These are phyloP conservation scores for Talaromyces sp. DNA, from an alignment of 2,329 filamentous ascomycete genomes.

Conservation along the genomic window DNA sequence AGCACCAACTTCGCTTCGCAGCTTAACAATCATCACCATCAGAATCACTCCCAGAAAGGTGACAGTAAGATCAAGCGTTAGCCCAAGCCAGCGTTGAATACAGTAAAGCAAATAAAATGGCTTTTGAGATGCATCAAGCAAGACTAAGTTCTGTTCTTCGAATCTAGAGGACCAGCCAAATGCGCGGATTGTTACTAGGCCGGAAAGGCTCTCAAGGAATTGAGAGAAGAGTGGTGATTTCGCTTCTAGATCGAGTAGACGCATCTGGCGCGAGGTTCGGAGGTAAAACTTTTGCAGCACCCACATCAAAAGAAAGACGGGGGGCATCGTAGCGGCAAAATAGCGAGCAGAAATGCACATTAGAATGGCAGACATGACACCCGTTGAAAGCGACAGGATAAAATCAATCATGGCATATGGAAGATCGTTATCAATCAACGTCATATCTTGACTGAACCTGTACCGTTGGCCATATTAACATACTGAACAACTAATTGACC, in stretches of 20 bases:
- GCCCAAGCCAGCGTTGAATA: slow-evolving; percentile 56
- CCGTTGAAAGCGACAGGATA: slow-evolving; percentile 21
- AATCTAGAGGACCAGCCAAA: slow-evolving; percentile 52
- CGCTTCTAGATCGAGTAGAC: slow-evolving; percentile 59
- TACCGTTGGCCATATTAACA: neutral
- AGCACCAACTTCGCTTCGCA: slow-evolving; percentile 42
- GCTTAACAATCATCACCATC: slow-evolving; percentile 48
- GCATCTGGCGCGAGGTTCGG: slow-evolving; percentile 58
- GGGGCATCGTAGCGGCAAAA: slow-evolving; percentile 48
- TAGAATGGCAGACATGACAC: slow-evolving; percentile 42
- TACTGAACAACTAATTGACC: neutral
- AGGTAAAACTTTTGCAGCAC: slow-evolving; percentile 57
- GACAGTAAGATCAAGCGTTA: slow-evolving; percentile 51
- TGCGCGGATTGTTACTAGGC: slow-evolving; percentile 54
- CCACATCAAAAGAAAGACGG: slow-evolving; percentile 48
- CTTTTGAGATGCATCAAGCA: slow-evolving; percentile 54
- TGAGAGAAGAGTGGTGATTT: slow-evolving; percentile 58
- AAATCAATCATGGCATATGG: slow-evolving; percentile 41
- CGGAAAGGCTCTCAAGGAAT: slow-evolving; percentile 56
- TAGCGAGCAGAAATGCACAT: slow-evolving; percentile 49
- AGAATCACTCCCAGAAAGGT: slow-evolving; percentile 48
- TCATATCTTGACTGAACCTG: slow-evolving; percentile 39
- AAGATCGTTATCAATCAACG: slow-evolving; percentile 44
- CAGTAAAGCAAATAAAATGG: slow-evolving; percentile 57
- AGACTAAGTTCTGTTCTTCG: slow-evolving; percentile 44